phyloP scores from a whole-genome alignment of 1,284 basidiomycete genomes.

The Chalciporus sp. region DNA sequence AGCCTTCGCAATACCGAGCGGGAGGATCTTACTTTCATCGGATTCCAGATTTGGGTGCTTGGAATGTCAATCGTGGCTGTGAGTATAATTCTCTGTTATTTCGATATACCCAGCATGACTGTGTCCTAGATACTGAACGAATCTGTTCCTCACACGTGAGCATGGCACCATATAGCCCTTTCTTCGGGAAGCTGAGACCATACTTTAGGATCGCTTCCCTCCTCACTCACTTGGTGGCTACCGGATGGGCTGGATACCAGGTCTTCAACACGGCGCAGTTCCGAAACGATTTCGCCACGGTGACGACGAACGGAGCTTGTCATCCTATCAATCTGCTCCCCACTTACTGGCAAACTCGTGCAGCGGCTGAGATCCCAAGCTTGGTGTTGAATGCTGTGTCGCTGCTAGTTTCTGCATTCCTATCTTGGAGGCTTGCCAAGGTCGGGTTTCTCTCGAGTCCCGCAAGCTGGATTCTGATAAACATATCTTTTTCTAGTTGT shows the following conservation, averaged over 20 bases:
- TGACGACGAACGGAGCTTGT: constrained; percentile 69
- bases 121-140: constrained; percentile 60
- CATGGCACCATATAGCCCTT: background rate
- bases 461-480: background rate
- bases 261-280: constrained; percentile 60
- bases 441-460: constrained; percentile 36
- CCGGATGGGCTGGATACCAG: constrained; percentile 70
- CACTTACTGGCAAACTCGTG: constrained; percentile 60
- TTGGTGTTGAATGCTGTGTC: constrained; percentile 64
- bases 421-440: constrained; percentile 77
- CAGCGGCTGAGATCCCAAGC: constrained; percentile 61
- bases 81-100: constrained; percentile 11
- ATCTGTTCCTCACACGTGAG: constrained; percentile 75
- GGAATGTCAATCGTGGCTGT: constrained; percentile 77
- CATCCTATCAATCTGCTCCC: constrained; percentile 53
- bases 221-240: constrained; percentile 71
- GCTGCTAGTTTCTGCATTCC: constrained; percentile 58
- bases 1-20: constrained; percentile 74
- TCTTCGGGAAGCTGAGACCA: background rate
- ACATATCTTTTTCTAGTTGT: constrained; percentile 46
- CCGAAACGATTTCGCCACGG: constrained; percentile 52
- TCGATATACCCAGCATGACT: background rate
- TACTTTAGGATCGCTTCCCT: constrained; percentile 56
- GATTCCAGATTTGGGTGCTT: constrained; percentile 79
- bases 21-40: constrained; percentile 75